phyloP scores from a whole-genome alignment of 768 basidiomycete genomes.

The Russula sp. region DNA sequence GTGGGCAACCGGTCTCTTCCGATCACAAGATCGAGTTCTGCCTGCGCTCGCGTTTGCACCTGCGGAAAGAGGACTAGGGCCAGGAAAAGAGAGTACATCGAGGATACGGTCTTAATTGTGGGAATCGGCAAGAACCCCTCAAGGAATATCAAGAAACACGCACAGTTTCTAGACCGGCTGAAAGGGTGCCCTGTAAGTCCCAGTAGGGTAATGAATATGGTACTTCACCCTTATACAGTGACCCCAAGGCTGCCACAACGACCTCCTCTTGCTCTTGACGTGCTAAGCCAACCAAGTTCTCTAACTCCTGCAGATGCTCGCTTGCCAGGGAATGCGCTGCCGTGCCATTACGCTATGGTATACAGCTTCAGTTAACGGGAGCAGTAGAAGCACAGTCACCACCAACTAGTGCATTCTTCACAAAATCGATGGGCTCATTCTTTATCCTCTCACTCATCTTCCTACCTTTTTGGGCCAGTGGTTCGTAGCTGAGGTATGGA shows the following conservation, averaged over 20 bases:
- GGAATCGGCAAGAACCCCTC: neutral
- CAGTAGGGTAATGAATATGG: neutral
- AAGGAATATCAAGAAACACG: neutral
- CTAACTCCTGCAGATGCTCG: constrained; percentile 11
- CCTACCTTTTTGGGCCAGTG: too few species aligned
- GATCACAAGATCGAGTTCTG: constrained; percentile 34
- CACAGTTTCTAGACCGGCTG: constrained; percentile 21
- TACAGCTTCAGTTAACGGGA: neutral
- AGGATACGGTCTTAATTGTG: constrained; percentile 9
- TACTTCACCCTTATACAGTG: constrained; percentile 8
- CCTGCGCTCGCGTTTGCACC: constrained; percentile 27
- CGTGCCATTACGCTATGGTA: constrained; percentile 8
- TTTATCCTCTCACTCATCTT: too few species aligned
- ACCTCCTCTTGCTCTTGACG: constrained; percentile 1
- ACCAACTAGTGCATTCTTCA: constrained; percentile 11
- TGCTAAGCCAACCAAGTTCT: neutral
- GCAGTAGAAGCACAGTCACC: neutral
- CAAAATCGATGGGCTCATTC: too few species aligned
- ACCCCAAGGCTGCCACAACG: constrained; percentile 4
- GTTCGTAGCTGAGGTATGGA: too few species aligned
- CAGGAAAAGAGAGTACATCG: constrained; percentile 12
- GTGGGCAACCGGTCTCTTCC: constrained; percentile 34
- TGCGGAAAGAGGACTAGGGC: constrained; percentile 12
- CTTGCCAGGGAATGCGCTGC: constrained; percentile 12
- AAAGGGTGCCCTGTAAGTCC: neutral